These are phyloP conservation scores for Physcia stellaris DNA, from an alignment of 495 filamentous ascomycete genomes.

Conservation along the genomic window DNA sequence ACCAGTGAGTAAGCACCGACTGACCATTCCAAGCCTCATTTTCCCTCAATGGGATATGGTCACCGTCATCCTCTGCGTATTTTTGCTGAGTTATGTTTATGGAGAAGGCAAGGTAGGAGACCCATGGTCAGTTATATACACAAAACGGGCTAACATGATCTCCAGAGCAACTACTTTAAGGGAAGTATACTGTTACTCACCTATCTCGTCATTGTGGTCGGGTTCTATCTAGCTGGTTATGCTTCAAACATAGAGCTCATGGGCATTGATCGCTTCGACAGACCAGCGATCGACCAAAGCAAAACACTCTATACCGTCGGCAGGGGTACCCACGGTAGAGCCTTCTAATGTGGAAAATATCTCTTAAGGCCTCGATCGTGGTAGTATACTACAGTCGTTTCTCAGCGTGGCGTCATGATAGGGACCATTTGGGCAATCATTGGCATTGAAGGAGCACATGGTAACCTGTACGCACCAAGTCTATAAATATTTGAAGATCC, in stretches of 20 bases:
- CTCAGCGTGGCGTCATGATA: too few species aligned
- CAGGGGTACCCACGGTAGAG: slow-evolving; percentile 13
- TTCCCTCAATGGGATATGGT: slow-evolving; percentile 99
- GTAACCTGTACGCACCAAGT: too few species aligned
- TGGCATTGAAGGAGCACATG: too few species aligned
- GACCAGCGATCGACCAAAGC: slow-evolving; percentile 38
- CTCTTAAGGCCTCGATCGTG: too few species aligned
- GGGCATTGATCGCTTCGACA: slow-evolving; percentile 59
- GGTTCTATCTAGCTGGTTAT: slow-evolving; percentile 79
- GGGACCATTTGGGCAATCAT: too few species aligned
- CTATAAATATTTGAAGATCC: too few species aligned
- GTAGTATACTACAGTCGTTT: too few species aligned
- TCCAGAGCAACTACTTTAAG: slow-evolving; percentile 43
- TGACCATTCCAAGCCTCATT: too few species aligned
- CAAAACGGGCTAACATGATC: neutral
- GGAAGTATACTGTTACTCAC: slow-evolving; percentile 88
- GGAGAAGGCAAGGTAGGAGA: slow-evolving; percentile 68
- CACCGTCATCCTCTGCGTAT: slow-evolving; percentile 93
- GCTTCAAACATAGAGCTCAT: slow-evolving; percentile 41
- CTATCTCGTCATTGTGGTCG: slow-evolving; percentile 83
- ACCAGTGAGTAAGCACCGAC: too few species aligned
- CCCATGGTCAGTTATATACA: neutral
- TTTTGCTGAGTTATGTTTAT: slow-evolving; percentile 93
- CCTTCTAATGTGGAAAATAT: slow-evolving; percentile 9
- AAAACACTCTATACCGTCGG: slow-evolving; percentile 42